Base-by-base conservation (phyloP, 1,284 basidiomycete genomes). In the Clitocybe nebularis region DNA sequence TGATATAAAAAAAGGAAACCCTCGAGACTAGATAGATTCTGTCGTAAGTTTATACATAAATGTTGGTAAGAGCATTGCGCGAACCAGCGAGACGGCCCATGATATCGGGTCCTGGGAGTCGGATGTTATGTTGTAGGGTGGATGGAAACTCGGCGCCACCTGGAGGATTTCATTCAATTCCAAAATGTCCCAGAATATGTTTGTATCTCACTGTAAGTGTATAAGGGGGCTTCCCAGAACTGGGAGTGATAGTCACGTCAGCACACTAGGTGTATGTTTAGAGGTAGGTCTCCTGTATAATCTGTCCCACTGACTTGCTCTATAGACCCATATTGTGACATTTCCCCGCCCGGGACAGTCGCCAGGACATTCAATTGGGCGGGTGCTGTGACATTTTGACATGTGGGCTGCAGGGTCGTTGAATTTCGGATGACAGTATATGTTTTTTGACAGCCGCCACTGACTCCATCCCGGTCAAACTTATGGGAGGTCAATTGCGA, bases 81-180 rank as follows among this genome's bases (percentile, higher is more conserved):
- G 30, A 19, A 63, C 61, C 36, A 76, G 48, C 1, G 71, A 65
- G 3, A 76, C 67, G 1, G 71, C 76, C 74, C 73, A 78, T 34
- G 64, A 67, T n/a, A 75, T 70, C 0, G 72, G 50, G 30, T 59
- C 61, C 60, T 57, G 61, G 3, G 58, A 59, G 24, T 68, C 49
- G 3, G 68, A 70, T 0, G 71, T 72, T 43, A 77, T 68, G 50
- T 72, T 75, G 48, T 64, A 66, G 2, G 75, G 73, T 1, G 75
- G 72, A 48, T 72, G 74, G 3, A 73, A 55, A 0, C 72, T 59
- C 6, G 75, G 74, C 0, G 71, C 66, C 8, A 76, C 56, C 74
- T 75, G 37, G 5, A 39, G 4, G 26, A 20, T 23, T 8, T 16
- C n/a, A n/a, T n/a, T n/a, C n/a, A n/a, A n/a, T n/a, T n/a, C n/a